phyloP scores from a whole-genome alignment of 805 yeast species.

The Candida dendrica region DNA sequence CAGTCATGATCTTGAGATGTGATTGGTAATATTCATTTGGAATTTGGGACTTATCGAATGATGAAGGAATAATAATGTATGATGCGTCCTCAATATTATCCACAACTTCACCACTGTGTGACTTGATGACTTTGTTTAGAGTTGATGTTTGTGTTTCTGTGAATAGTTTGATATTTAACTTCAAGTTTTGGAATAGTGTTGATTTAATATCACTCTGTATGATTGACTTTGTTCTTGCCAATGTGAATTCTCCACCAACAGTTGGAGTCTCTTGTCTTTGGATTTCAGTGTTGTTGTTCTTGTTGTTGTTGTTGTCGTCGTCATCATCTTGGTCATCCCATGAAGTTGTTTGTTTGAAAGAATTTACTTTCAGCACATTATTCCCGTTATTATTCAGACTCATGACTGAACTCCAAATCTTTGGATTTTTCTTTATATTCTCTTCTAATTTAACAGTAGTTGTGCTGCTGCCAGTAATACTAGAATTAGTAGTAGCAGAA shows the following conservation, averaged over 20 bases:
- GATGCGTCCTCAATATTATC: not conserved
- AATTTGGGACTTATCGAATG: not conserved
- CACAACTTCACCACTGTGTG: slow-evolving; percentile 35
- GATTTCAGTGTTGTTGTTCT: no score
- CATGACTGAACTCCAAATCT: slow-evolving; percentile 37
- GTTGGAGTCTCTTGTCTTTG: slow-evolving; percentile 1
- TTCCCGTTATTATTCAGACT: slow-evolving; percentile 6
- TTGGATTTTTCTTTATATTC: slow-evolving; percentile 11
- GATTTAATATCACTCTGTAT: slow-evolving; percentile 3
- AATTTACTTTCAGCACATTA: not conserved
- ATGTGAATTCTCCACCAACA: not conserved
- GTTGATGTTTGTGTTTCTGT: slow-evolving; percentile 28
- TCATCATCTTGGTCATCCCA: slow-evolving; percentile 17
- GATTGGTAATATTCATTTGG: slow-evolving; percentile 11
- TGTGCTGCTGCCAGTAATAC: not conserved
- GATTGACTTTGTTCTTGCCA: not conserved
- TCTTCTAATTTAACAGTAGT: not conserved
- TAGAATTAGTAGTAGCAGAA: not conserved
- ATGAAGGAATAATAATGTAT: slow-evolving; percentile 15
- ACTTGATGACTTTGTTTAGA: slow-evolving; percentile 34
- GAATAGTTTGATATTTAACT: slow-evolving; percentile 38
- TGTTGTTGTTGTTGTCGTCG: slow-evolving; percentile 1
- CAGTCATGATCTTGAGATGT: slow-evolving; percentile 44
- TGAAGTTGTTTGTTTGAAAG: slow-evolving; percentile 2
- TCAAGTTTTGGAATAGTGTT: slow-evolving; percentile 32